phyloP scores from a whole-genome alignment of 352 stramenopile species.

The Phytophthora pisi region DNA sequence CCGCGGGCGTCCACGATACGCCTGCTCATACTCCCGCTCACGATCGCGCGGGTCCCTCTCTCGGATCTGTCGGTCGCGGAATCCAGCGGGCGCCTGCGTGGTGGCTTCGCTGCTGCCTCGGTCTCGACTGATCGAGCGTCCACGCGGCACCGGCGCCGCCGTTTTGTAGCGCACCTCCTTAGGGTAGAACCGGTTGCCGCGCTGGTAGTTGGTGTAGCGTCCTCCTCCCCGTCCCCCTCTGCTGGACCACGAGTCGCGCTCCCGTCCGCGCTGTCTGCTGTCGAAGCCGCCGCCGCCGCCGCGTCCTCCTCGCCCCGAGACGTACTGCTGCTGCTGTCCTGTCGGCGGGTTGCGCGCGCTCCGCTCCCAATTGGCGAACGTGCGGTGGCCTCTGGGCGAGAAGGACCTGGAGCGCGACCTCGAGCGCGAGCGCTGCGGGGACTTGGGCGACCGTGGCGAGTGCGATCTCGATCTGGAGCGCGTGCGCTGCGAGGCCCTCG shows the following conservation, averaged over 20 bases:
- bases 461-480: conserved; percentile 34
- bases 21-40: conserved; percentile 34
- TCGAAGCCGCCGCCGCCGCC: conserved; percentile 34
- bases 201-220: conserved; percentile 27
- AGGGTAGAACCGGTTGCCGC: conserved; percentile 48
- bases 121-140: conserved; percentile 52
- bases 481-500: conserved; percentile 35
- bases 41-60: conserved; percentile 31
- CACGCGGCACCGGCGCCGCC: conserved; percentile 21
- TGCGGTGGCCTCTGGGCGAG: conserved; percentile 59
- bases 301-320: conserved; percentile 25
- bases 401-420: conserved; percentile 68
- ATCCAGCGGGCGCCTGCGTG: conserved; percentile 21
- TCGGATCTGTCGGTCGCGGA: conserved; percentile 45
- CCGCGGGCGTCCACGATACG: conserved; percentile 22
- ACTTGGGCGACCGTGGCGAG: conserved; percentile 24
- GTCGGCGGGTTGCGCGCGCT: conserved; percentile 25
- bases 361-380: conserved; percentile 49
- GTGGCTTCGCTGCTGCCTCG: conserved; percentile 37
- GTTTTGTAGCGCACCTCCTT: conserved; percentile 46
- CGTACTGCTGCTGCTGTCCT: conserved; percentile 30
- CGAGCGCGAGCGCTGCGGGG: conserved; percentile 45
- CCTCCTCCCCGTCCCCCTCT: conserved; percentile 29
- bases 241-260: conserved; percentile 43
- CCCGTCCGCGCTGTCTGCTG: conserved; percentile 35